Base-by-base conservation (phyloP, 306 rosid genomes). In the Dalbergia oliveri region DNA sequence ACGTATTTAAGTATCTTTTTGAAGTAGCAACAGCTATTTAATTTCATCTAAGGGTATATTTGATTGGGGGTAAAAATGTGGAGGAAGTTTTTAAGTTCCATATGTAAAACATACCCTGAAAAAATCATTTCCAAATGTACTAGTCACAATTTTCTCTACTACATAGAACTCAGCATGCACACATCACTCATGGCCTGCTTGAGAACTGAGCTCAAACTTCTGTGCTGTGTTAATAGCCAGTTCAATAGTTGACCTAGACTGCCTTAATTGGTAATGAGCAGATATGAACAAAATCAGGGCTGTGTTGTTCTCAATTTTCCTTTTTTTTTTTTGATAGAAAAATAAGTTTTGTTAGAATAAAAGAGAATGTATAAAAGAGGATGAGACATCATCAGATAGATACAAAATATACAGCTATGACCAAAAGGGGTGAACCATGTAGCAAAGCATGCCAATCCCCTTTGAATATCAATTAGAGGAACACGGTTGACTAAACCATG, bases 161-260 rank as follows among this genome's bases (percentile, higher is more conserved):
- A 26, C 37, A 21, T 23, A 44, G 66, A 72, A 64, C 69, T 72
- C 15, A 35, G 56, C 62, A 77, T 12, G 71, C 57, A 67, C 49
- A 57, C 58, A 75, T 49, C 66, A 44, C 72, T 67, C 50, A 57
- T 35, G 69, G 63, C 44, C 54, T 14, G 39, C 75, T 63, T 70
- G 67, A 68, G 58, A 70, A 26, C 35, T 63, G 74, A 76, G 64
- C 69, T 71, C 70, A 64, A 51, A 72, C 49, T 62, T 49, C 51
- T n/a, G 78, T 61, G 15, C 35, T 50, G 9, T 69, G 34, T 69
- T 77, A 26, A 70, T 69, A 61, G 41, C 62, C 23, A 44, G 44
- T 63, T 64, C 66, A 49, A 35, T 62, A 69, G 61, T 26, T 62
- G 59, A 11, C 74, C 66, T 35, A 57, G 53, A 66, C 75, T 54